These are phyloP conservation scores for Backusella macrospora DNA, from an alignment of 192 early-diverging fungal species.

Conservation along the genomic window DNA sequence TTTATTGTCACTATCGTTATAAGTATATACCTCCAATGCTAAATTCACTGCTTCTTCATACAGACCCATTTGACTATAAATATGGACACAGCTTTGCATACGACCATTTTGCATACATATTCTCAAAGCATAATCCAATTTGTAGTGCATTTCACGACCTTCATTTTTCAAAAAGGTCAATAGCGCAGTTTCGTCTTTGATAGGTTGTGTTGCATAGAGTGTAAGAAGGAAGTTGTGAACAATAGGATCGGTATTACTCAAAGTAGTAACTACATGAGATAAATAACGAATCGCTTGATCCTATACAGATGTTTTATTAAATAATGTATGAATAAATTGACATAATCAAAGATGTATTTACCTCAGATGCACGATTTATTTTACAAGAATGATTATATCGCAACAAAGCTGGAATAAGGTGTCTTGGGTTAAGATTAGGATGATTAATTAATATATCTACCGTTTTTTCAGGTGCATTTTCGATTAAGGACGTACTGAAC, in stretches of 20 bases:
- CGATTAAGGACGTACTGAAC: conserved; percentile 82
- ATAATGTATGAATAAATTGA: conserved; percentile 11
- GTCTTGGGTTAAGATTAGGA: conserved; percentile 75
- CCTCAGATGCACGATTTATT: conserved; percentile 32
- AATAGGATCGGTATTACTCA: conserved; percentile 80
- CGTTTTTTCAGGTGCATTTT: conserved; percentile 77
- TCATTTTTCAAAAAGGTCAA: conserved; percentile 75
- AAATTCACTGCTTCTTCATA: conserved; percentile 92
- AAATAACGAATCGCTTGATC: conserved; percentile 92
- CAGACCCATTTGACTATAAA: conserved; percentile 85
- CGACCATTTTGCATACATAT: conserved; percentile 83
- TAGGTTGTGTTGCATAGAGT: conserved; percentile 69
- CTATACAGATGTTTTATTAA: conserved; percentile 31
- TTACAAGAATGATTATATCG: conserved; percentile 67
- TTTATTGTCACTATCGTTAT: no score
- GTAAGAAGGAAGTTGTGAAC: conserved; percentile 94
- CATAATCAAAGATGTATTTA: not conserved
- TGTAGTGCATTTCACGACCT: conserved; percentile 81
- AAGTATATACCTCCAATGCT: conserved; percentile 67
- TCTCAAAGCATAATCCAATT: conserved; percentile 88
- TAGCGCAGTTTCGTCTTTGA: conserved; percentile 69
- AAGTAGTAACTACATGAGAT: conserved; percentile 74
- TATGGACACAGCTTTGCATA: conserved; percentile 83
- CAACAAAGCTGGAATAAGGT: conserved; percentile 86
- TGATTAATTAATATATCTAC: conserved; percentile 86